Conservation (phyloP, 345 rosid species). For the Populus alba region DNA sequence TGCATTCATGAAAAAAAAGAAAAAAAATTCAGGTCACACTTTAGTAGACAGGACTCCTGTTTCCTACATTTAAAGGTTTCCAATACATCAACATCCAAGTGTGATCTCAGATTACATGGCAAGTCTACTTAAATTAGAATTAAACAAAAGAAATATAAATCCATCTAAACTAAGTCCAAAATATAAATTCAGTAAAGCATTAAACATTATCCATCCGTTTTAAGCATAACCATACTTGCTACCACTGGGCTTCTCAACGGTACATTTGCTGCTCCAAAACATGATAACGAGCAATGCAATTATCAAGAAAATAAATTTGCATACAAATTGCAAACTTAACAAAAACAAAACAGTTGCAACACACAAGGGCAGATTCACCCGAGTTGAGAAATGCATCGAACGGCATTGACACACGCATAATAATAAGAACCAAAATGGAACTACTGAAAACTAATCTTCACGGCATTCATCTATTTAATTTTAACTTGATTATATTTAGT, state of each 20-base stretch:
- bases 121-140: not conserved
- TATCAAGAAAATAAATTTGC: not conserved
- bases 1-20: not conserved
- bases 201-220: not conserved
- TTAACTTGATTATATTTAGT: not conserved
- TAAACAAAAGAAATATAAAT: not conserved
- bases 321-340: not conserved
- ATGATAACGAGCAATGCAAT: not conserved
- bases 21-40: not conserved
- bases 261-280: not conserved
- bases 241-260: not conserved
- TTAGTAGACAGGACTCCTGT: not conserved
- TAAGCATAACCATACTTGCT: not conserved
- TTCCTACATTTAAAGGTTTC: not conserved
- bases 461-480: not conserved
- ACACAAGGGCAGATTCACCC: not conserved
- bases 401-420: not conserved
- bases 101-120: not conserved
- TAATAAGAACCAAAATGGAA: not conserved
- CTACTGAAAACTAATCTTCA: not conserved
- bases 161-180: not conserved
- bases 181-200: not conserved
- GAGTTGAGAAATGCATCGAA: not conserved
- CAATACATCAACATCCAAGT: not conserved
- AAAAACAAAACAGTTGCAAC: not conserved